Evolutionary conservation across 768 basidiomycete genomes (phyloP), one percentile per base, ranked within the genome.

Genomic region (Pleurotus salmoneostramineus): DNA sequence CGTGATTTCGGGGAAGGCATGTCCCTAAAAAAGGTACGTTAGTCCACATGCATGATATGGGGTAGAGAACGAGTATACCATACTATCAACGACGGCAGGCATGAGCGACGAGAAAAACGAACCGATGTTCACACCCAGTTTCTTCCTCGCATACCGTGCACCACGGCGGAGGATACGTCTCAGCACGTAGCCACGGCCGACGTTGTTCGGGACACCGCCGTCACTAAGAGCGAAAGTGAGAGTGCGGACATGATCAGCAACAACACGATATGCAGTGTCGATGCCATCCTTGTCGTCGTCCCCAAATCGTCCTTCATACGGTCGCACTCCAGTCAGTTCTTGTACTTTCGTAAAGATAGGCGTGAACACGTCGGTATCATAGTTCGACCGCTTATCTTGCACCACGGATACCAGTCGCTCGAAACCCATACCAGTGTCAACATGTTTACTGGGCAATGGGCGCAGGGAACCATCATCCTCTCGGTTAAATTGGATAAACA

Each of bases 401-500:
- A 98, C 77, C 42, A 90, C 87, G 12, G 95, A 97, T 31, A 99
- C 97, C 32, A 99, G 79, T 54, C 97, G 92, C 71, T 99, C 97
- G 71, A 97, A 99, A 44, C 97, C 97, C 95, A 99, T 95, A 51
- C 97, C 97, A 5, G 97, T 99, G 69, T 99, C 97, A 61, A 99
- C 91, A 65, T 99, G 97, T 72, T 95, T 94, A 34, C 88, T 84
- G 27, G 97, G 97, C 11, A 99, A 82, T 0, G 83, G 59, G 54
- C 82, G 85, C 12, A 99, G 81, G 15, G 87, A 84, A 42, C 91
- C 89, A 58, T 95, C 91, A 45, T 85, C 83, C 71, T 98, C 96
- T 48, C 97, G 91, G 70, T 99, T 98, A 78, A 91, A 99, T 66
- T 98, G 95, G 68, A 99, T 98, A 70, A 98, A 99, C 57, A 99